phyloP scores from a whole-genome alignment of 495 filamentous ascomycete genomes.

The Penicillium chermesinum region DNA sequence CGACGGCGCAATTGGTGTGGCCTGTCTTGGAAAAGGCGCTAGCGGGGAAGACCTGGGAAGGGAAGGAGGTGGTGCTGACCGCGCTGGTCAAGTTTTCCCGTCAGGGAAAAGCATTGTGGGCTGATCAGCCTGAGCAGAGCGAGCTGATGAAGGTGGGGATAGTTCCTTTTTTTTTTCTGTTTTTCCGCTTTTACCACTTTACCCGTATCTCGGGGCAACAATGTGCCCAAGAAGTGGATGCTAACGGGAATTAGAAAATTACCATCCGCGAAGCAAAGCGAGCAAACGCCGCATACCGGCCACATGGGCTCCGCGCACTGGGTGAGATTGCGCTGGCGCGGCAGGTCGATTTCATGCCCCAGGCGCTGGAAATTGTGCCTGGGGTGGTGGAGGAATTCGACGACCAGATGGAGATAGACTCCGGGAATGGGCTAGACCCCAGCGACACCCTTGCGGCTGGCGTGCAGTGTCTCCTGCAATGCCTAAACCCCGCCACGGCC shows the following conservation, averaged over 20 bases:
- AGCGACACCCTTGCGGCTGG: conserved; percentile 45
- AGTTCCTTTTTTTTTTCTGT: conserved; percentile 5
- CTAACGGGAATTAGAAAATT: conserved; percentile 42
- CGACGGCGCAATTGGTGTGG: conserved; percentile 65
- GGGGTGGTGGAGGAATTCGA: conserved; percentile 53
- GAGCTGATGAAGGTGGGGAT: conserved; percentile 50
- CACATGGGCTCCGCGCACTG: conserved; percentile 65
- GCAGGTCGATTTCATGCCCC: conserved; percentile 61
- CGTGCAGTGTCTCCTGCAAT: conserved; percentile 42
- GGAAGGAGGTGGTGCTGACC: conserved; percentile 84
- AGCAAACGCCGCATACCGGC: conserved; percentile 75
- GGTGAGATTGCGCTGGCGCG: conserved; percentile 63
- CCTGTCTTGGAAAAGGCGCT: conserved; percentile 74
- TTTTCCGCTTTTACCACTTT: neutral
- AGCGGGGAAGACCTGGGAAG: conserved; percentile 84
- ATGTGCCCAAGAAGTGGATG: neutral
- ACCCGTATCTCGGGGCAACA: no score
- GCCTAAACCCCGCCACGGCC: conserved; percentile 33
- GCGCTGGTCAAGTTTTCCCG: conserved; percentile 75
- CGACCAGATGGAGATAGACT: conserved; percentile 66
- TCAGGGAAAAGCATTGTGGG: conserved; percentile 56
- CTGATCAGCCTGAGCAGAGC: conserved; percentile 39
- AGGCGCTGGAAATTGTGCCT: conserved; percentile 59
- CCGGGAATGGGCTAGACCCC: conserved; percentile 33
- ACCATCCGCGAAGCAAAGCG: conserved; percentile 83